Base-by-base conservation (phyloP, 108 stramenopile genomes). In the Mediolabrus comicus region DNA sequence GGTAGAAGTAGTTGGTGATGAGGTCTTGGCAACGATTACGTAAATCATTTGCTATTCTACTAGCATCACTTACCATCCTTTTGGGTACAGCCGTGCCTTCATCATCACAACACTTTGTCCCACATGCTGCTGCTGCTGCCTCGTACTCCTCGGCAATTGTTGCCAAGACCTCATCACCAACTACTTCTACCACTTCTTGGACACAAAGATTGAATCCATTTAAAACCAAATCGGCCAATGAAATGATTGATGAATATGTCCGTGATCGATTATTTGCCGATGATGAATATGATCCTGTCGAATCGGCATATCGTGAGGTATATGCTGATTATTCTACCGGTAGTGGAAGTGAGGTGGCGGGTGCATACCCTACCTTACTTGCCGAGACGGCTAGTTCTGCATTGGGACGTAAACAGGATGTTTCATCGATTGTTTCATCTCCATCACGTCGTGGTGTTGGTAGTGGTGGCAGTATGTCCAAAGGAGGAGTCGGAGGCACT, bases 281-380 rank as follows among this genome's bases (percentile, higher is more conserved):
- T 67, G 92, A 94, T 52, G 77, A 29, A 25, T 90, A 85, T 62
- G 88, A 94, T 75, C 87, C 88, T 26, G 80, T 90, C 4, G 87
- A 88, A 74, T 89, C 88, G 0, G 67, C 87, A 25, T 94, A 94
- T 59, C 85, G 87, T 30, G 92, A 94, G 59, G 83, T 82, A 7
- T 79, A 66, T 28, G 54, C 67, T 9, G 78, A 86, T 65, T 39
- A 41, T 49, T 24, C 61, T 11, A 22, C 68, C 13, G 11, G 26
- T 19, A 13, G 19, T 51, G 34, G 17, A n/a, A 28, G 12, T 33
- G 29, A 30, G 6, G 3, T 17, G 0, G 17, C 41, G n/a, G 76
- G 76, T 5, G 69, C 52, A 27, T 79, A 79, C 26, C 77, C 77
- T 27, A 43, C 69, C 29, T 33, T 79, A 0, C 19, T 79, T 16